Conservation (phyloP, 176 grass and related monocot genomes). For the Eremochloa ophiuroides region DNA sequence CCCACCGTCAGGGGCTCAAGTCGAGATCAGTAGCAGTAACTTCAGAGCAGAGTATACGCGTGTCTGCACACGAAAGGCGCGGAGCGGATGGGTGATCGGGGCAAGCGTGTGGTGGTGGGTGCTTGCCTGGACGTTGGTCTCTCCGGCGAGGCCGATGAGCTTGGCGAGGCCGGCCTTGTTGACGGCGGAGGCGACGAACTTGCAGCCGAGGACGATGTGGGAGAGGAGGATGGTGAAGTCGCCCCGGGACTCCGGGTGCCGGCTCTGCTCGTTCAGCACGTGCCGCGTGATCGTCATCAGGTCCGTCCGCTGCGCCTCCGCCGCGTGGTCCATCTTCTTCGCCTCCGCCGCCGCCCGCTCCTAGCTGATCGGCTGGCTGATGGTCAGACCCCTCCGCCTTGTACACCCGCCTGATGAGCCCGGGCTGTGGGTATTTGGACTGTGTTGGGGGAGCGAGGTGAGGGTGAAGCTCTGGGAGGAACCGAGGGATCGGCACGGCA, state of each 20-base stretch:
- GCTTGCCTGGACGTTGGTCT: conserved; percentile 89
- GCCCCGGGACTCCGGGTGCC: conserved; percentile 68
- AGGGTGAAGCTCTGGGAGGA: too few relatives aligned
- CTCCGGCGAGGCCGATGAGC: conserved; percentile 86
- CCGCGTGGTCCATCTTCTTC: conserved; percentile 70
- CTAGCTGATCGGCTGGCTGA: too few relatives aligned
- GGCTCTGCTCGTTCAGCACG: conserved; percentile 91
- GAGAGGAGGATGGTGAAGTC: conserved; percentile 97
- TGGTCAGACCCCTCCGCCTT: not conserved
- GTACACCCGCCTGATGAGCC: too few relatives aligned
- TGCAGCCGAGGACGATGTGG: conserved; percentile 98
- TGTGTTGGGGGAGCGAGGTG: too few relatives aligned
- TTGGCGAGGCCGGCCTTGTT: conserved; percentile 93
- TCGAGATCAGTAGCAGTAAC: not conserved
- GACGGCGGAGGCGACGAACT: conserved; percentile 93
- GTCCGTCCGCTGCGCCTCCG: conserved; percentile 80
- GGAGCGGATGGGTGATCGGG: not conserved
- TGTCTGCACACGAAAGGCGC: not conserved
- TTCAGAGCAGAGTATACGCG: not conserved
- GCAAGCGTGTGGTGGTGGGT: not conserved
- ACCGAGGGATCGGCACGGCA: not conserved
- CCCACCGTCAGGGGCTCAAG: not conserved
- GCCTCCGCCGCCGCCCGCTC: not conserved
- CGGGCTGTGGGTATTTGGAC: not conserved
- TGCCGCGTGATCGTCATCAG: conserved; percentile 97